A percentile compares a stretch with the other conserved stretches of the same genome.
Evolutionary conservation across 208 protist genomes (phyloP).

Genomic region (Leishmania major): DNA sequence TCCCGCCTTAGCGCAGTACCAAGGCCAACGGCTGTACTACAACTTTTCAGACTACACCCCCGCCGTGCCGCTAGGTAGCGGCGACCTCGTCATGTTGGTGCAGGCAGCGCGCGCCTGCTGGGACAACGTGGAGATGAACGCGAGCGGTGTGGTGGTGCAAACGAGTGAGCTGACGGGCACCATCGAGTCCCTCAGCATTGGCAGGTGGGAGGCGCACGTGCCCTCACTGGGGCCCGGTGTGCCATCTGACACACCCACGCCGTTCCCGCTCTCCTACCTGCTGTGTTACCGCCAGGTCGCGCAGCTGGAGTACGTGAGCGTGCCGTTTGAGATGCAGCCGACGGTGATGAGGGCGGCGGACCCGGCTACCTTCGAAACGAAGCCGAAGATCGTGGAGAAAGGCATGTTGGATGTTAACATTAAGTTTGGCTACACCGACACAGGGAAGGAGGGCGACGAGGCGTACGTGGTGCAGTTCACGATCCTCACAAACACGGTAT

Average conservation of each 20-base stretch:
- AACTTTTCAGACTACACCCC: conserved; percentile 51
- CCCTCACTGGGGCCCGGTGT: conserved; percentile 82
- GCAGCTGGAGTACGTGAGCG: conserved; percentile 80
- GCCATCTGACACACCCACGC: conserved; percentile 20
- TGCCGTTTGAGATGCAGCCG: conserved; percentile 39
- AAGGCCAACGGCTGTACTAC: conserved; percentile 80
- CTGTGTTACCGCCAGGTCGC: conserved; percentile 77
- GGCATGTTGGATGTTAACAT: conserved; percentile 65
- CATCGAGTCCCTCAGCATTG: conserved; percentile 8
- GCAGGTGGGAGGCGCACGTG: conserved; percentile 65
- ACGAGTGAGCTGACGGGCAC: conserved; percentile 34
- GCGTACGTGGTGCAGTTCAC: conserved; percentile 79
- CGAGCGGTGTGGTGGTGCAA: conserved; percentile 40
- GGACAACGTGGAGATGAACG: conserved; percentile 49
- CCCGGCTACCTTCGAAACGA: conserved; percentile 60
- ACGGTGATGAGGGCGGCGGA: conserved; percentile 39
- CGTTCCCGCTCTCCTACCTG: conserved; percentile 74
- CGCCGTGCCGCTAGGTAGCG: conserved; percentile 20
- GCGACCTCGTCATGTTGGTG: conserved; percentile 80
- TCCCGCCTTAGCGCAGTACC: conserved; percentile 51
- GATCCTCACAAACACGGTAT: conserved; percentile 69
- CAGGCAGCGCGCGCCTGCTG: conserved; percentile 58
- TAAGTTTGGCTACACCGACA: conserved; percentile 49
- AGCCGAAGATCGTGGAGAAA: conserved; percentile 42
- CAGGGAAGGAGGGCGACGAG: conserved; percentile 46